A percentile compares a stretch with the other conserved stretches of the same genome.
These are phyloP conservation scores for Pythium guiyangense DNA, from an alignment of 352 stramenopile genomes.

Conservation along the genomic window DNA sequence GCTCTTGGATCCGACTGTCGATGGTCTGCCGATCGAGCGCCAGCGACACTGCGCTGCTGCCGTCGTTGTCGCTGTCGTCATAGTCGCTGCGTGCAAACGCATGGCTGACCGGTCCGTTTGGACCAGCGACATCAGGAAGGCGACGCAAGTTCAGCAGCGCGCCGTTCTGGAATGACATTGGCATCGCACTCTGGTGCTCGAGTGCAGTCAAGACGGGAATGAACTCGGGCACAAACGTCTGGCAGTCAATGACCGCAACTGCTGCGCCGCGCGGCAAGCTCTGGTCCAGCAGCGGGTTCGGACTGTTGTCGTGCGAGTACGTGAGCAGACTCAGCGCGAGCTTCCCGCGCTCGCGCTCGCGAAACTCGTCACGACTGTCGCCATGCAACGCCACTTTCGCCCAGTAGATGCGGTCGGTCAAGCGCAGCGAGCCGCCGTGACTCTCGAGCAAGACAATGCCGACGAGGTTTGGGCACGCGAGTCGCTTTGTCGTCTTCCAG, in stretches of 20 bases:
- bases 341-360: constrained; percentile 46
- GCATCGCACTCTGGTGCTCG: constrained; percentile 66
- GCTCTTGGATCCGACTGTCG: constrained; percentile 4
- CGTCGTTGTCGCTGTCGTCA: constrained; percentile 2
- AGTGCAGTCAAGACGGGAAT: constrained; percentile 79
- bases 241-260: constrained; percentile 84
- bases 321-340: constrained; percentile 71
- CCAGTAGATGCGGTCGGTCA: constrained; percentile 66
- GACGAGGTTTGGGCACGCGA: constrained; percentile 79
- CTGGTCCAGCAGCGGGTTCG: constrained; percentile 40
- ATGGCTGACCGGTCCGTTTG: neutral
- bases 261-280: constrained; percentile 43
- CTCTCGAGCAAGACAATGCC: constrained; percentile 64
- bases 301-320: constrained; percentile 54
- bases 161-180: constrained; percentile 72
- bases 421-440: constrained; percentile 36
- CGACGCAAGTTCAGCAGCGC: constrained; percentile 60
- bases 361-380: constrained; percentile 59
- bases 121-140: constrained; percentile 2
- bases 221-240: constrained; percentile 86
- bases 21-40: neutral
- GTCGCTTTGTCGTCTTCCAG: constrained; percentile 75
- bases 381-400: constrained; percentile 71
- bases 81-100: constrained; percentile 1
- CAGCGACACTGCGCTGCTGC: neutral